Percentiles rank a stretch among this genome's conserved stretches.
These are phyloP conservation scores for Allantophomopsis lycopodina DNA, from an alignment of 2,329 filamentous ascomycete genomes.

Conservation along the genomic window DNA sequence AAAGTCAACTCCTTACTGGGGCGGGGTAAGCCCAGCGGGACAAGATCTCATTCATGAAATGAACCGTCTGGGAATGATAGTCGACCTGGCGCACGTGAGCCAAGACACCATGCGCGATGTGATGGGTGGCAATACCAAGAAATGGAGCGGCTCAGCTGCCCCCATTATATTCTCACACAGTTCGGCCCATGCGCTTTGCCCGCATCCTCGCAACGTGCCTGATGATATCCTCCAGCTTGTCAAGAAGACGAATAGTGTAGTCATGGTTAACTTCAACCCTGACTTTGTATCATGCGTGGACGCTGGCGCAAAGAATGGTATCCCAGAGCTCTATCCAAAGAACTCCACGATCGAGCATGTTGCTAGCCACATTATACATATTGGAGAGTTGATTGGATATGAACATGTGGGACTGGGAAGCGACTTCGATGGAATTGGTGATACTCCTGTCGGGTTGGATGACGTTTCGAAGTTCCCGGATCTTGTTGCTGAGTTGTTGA, in stretches of 20 bases:
- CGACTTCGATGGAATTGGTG: slow-evolving; percentile 71
- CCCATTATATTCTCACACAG: slow-evolving; percentile 87
- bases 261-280: slow-evolving; percentile 85
- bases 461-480: slow-evolving; percentile 77
- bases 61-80: slow-evolving; percentile 91
- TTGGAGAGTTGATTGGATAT: slow-evolving; percentile 72
- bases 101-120: slow-evolving; percentile 78
- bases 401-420: slow-evolving; percentile 80
- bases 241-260: slow-evolving; percentile 56
- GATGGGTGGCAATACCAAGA: slow-evolving; percentile 41
- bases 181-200: slow-evolving; percentile 66
- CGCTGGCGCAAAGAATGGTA: slow-evolving; percentile 39
- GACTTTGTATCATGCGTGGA: slow-evolving; percentile 62
- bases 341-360: slow-evolving; percentile 68
- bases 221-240: slow-evolving; percentile 72
- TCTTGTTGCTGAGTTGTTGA: slow-evolving; percentile 61
- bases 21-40: slow-evolving; percentile 61
- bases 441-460: slow-evolving; percentile 60
- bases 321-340: slow-evolving; percentile 53
- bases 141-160: slow-evolving; percentile 60
- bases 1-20: slow-evolving; percentile 41
- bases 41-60: slow-evolving; percentile 66
- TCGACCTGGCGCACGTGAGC: slow-evolving; percentile 71
- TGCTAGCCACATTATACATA: slow-evolving; percentile 67
- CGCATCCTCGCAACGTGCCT: slow-evolving; percentile 81